A percentile compares a stretch with the other conserved stretches of the same genome.
Conservation (phyloP, 305 asterid genomes). For the Solanum aculeatissimum region DNA sequence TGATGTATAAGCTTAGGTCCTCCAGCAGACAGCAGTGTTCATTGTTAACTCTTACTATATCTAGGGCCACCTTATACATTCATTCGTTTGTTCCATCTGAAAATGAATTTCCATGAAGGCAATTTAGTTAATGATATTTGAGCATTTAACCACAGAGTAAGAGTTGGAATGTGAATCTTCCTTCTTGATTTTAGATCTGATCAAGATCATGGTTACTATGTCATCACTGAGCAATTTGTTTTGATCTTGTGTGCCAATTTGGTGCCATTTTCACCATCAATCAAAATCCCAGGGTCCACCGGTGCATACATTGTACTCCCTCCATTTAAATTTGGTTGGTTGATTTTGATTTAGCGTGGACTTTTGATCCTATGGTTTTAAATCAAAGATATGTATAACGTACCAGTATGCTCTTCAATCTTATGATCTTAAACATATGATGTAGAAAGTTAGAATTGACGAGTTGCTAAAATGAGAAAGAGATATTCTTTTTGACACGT, state of each 20-base stretch:
- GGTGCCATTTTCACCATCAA: background rate
- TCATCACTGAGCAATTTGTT: background rate
- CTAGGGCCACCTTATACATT: background rate
- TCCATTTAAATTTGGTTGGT: too few species aligned
- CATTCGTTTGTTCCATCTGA: background rate
- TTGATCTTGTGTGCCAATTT: background rate
- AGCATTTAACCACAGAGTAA: background rate
- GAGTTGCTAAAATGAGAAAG: background rate
- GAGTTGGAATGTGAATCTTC: background rate
- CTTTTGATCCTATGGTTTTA: background rate
- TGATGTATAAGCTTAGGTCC: background rate
- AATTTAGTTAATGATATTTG: background rate
- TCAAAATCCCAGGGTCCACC: background rate
- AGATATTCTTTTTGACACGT: too few species aligned
- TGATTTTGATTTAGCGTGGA: background rate
- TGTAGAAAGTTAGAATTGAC: background rate
- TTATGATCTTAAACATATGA: too few species aligned
- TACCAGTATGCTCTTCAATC: background rate
- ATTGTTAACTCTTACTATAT: background rate
- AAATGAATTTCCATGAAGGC: background rate
- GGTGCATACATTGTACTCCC: background rate
- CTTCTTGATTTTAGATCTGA: background rate
- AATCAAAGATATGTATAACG: background rate
- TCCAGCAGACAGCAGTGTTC: background rate
- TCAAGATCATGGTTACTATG: background rate